These are phyloP conservation scores for Quercus bicolor DNA, from an alignment of 306 rosid species.

Conservation along the genomic window DNA sequence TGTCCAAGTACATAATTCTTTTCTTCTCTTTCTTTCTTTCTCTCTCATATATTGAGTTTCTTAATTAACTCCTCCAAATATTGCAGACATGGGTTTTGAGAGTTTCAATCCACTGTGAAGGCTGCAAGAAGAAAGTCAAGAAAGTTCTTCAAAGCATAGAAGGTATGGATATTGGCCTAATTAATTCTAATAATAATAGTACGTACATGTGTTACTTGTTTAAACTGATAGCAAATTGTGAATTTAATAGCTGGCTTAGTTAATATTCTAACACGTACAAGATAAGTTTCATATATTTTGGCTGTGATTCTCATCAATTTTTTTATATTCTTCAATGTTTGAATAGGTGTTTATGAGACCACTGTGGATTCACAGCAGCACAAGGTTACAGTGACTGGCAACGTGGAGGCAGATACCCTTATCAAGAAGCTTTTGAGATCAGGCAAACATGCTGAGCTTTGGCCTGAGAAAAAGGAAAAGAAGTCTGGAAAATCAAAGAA, in stretches of 20 bases:
- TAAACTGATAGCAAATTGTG: too few relatives aligned
- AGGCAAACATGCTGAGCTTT: conserved; percentile 72
- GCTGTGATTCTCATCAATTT: not conserved
- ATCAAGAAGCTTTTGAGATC: conserved; percentile 71
- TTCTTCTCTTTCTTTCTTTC: not conserved
- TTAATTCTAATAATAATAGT: not conserved
- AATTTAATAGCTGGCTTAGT: too few relatives aligned
- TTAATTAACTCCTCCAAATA: conserved; percentile 14
- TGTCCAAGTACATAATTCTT: not conserved
- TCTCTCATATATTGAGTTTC: not conserved
- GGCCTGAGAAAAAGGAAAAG: conserved; percentile 59
- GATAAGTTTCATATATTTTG: not conserved
- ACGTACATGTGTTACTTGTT: not conserved
- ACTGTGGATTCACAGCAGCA: conserved; percentile 69
- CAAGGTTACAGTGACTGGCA: conserved; percentile 83
- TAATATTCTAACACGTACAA: too few relatives aligned
- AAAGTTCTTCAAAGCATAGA: conserved; percentile 79
- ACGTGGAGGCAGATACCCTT: conserved; percentile 68
- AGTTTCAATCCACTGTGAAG: conserved; percentile 91
- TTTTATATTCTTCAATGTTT: not conserved
- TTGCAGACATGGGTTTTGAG: conserved; percentile 74
- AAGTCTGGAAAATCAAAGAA: conserved; percentile 52
- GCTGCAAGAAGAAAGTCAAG: conserved; percentile 82
- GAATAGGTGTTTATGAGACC: conserved; percentile 68
- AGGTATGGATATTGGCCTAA: conserved; percentile 27